phyloP scores from a whole-genome alignment of 768 basidiomycete species.

The Mycena chlorophos region DNA sequence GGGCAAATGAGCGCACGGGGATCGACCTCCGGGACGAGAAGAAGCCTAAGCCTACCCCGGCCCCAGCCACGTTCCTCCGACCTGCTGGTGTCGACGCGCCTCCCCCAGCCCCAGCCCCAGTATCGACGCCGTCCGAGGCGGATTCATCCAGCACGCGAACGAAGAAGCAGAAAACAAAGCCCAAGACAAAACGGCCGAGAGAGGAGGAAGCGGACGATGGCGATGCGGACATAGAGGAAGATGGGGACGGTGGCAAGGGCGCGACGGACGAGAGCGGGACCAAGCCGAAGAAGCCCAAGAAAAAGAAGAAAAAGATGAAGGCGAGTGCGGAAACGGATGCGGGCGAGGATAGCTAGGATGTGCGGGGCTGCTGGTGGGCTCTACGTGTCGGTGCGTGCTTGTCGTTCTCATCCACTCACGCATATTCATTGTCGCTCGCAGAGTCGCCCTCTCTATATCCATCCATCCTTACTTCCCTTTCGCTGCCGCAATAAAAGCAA shows the following conservation, averaged over 20 bases:
- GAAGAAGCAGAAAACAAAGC: constrained; percentile 21
- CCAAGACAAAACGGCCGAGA: constrained; percentile 33
- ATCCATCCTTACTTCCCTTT: no score
- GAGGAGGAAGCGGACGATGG: constrained; percentile 25
- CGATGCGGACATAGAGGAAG: constrained; percentile 23
- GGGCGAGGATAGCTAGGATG: no score
- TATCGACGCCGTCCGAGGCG: constrained; percentile 9
- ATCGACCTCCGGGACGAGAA: no score
- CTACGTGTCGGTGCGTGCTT: no score
- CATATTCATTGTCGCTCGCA: no score
- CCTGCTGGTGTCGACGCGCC: constrained; percentile 60
- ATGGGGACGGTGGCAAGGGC: constrained; percentile 1
- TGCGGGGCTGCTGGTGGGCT: no score
- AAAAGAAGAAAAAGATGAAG: constrained; percentile 33
- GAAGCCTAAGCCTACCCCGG: constrained; percentile 10
- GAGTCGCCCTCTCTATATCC: no score
- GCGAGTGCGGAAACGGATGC: background rate
- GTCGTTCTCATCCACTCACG: no score
- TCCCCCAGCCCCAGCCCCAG: constrained; percentile 23
- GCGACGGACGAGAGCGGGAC: constrained; percentile 27
- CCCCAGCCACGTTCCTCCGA: constrained; percentile 44
- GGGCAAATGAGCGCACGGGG: no score
- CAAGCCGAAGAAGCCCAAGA: constrained; percentile 33
- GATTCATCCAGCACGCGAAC: constrained; percentile 4
- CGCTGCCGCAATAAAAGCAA: no score